Percentiles rank a stretch among this genome's conserved stretches.
phyloP scores from a whole-genome alignment of 1,284 basidiomycete genomes.

The Trichosporon sp. region DNA sequence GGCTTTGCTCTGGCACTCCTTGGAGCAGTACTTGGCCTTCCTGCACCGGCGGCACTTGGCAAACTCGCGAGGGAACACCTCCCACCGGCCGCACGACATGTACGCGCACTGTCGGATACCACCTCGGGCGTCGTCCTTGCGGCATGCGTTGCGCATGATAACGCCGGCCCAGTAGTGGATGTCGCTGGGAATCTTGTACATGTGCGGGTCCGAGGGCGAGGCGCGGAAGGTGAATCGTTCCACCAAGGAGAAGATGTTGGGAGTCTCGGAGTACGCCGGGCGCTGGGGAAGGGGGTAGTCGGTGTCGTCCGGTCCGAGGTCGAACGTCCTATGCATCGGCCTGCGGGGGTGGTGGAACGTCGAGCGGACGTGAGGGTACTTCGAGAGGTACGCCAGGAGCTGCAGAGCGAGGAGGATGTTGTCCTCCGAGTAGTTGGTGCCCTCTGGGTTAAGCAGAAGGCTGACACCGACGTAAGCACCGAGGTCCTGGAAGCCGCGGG shows the following conservation, averaged over 20 bases:
- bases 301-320: constrained; percentile 41
- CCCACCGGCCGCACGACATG: constrained; percentile 96
- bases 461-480: constrained; percentile 52
- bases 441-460: constrained; percentile 53
- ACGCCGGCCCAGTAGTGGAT: constrained; percentile 99
- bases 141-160: constrained; percentile 98
- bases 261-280: constrained; percentile 58
- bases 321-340: constrained; percentile 57
- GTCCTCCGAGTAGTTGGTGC: constrained; percentile 78
- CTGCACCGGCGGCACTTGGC: constrained; percentile 94
- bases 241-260: constrained; percentile 92
- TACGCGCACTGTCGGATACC: constrained; percentile 98
- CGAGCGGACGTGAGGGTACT: constrained; percentile 96
- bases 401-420: constrained; percentile 90
- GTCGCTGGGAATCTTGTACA: constrained; percentile 77
- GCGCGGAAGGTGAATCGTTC: constrained; percentile 95
- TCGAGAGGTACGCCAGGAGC: constrained; percentile 92
- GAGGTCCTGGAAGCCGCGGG: constrained; percentile 55
- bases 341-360: constrained; percentile 85
- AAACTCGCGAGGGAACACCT: constrained; percentile 89
- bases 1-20: constrained; percentile 94
- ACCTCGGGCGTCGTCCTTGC: constrained; percentile 90
- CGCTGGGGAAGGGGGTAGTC: constrained; percentile 50
- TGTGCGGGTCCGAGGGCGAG: constrained; percentile 72
- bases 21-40: constrained; percentile 98